Evolutionary conservation across 139 green algal species (phyloP).

Genomic region (Chlamydomonas sphaeroides): DNA sequence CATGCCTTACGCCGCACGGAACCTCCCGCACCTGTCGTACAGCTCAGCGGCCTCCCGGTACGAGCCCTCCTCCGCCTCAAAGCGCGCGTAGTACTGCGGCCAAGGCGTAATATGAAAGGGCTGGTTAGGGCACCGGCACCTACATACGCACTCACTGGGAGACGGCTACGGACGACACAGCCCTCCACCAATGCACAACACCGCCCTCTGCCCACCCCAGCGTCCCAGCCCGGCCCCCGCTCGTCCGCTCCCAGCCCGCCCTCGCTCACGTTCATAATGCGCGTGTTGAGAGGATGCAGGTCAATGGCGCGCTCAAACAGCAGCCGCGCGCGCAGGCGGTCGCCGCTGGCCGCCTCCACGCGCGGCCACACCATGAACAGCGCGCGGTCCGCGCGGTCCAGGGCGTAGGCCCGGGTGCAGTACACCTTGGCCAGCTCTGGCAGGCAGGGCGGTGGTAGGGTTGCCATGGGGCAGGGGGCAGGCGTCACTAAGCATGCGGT

Average conservation of each 20-base stretch:
- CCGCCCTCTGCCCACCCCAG: too few species aligned
- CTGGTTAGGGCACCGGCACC: too few species aligned
- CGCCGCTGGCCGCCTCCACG: slow-evolving; percentile 56
- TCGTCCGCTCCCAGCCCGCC: neutral
- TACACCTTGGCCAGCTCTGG: slow-evolving; percentile 54
- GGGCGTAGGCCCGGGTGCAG: slow-evolving; percentile 57
- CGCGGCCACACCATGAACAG: slow-evolving; percentile 60
- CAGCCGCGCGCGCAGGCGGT: slow-evolving; percentile 55
- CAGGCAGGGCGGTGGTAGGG: too few species aligned
- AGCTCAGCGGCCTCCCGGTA: slow-evolving; percentile 30
- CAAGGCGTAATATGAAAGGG: too few species aligned
- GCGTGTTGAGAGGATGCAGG: slow-evolving; percentile 62
- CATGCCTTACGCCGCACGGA: too few species aligned
- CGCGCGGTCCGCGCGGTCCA: slow-evolving; percentile 59
- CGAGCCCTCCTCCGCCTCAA: slow-evolving; percentile 41
- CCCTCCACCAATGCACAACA: too few species aligned
- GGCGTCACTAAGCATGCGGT: too few species aligned
- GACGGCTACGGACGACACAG: too few species aligned
- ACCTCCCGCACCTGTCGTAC: slow-evolving; percentile 4
- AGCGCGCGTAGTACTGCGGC: slow-evolving; percentile 27
- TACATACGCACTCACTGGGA: too few species aligned
- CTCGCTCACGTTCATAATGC: slow-evolving; percentile 60
- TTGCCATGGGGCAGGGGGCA: too few species aligned
- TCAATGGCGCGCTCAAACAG: slow-evolving; percentile 64
- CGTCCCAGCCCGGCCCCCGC: too few species aligned